Evolutionary conservation across 2,329 filamentous ascomycete genomes (phyloP).

Genomic region (Diaporthe ampelina): DNA sequence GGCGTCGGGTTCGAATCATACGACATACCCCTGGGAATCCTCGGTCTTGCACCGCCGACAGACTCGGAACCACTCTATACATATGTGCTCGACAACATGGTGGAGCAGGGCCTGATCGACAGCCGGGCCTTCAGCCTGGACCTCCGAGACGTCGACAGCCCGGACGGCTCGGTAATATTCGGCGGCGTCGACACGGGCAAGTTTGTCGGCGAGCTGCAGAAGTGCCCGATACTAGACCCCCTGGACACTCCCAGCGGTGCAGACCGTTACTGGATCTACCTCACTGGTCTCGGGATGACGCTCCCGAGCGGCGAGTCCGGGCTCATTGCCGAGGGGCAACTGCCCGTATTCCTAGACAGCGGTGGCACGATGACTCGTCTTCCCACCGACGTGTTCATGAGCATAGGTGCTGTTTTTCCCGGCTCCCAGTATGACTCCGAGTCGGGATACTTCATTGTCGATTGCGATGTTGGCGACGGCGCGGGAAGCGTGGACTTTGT

Average conservation of each 20-base stretch:
- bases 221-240: constrained; percentile 57
- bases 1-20: constrained; percentile 61
- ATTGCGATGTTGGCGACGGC: constrained; percentile 55
- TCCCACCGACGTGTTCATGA: constrained; percentile 57
- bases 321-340: constrained; percentile 43
- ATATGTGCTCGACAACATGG: constrained; percentile 66
- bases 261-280: constrained; percentile 52
- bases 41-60: constrained; percentile 62
- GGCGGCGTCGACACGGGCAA: constrained; percentile 67
- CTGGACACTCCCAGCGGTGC: constrained; percentile 42
- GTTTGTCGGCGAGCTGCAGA: constrained; percentile 61
- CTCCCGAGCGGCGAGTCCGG: constrained; percentile 43
- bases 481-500: constrained; percentile 62
- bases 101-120: constrained; percentile 60
- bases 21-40: constrained; percentile 65
- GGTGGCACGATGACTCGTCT: constrained; percentile 65
- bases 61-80: constrained; percentile 58
- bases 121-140: constrained; percentile 67
- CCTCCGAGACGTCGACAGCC: constrained; percentile 58
- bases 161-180: constrained; percentile 65
- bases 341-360: constrained; percentile 60
- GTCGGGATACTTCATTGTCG: constrained; percentile 59
- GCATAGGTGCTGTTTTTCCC: constrained; percentile 59
- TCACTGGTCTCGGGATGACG: constrained; percentile 48
- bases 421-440: constrained; percentile 55